Evolutionary conservation across 345 rosid species (phyloP).

Genomic region (Ceriops zippeliana): DNA sequence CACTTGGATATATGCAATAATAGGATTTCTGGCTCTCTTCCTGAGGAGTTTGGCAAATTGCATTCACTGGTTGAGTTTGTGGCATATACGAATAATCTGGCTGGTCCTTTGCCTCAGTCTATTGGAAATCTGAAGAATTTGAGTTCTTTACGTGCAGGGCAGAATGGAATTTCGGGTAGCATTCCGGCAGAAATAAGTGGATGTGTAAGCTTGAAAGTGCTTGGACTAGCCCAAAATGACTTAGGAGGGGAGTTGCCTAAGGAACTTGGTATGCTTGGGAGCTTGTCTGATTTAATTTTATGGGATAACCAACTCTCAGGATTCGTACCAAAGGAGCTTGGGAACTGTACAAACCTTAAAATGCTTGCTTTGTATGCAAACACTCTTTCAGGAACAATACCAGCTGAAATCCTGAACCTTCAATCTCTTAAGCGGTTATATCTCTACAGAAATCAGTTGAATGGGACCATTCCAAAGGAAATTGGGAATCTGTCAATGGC

Average conservation of each 20-base stretch:
- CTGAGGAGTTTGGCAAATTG: conserved; percentile 49
- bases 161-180: conserved; percentile 59
- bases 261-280: conserved; percentile 51
- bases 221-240: conserved; percentile 76
- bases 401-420: conserved; percentile 58
- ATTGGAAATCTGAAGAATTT: conserved; percentile 48
- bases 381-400: conserved; percentile 53
- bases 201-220: conserved; percentile 59
- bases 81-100: conserved; percentile 67
- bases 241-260: conserved; percentile 66
- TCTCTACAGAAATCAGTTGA: conserved; percentile 63
- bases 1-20: conserved; percentile 32
- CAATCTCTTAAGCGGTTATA: conserved; percentile 48
- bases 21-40: conserved; percentile 49
- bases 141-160: conserved; percentile 60
- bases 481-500: conserved; percentile 52
- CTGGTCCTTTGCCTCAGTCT: conserved; percentile 57
- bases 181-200: conserved; percentile 68
- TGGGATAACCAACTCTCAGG: conserved; percentile 72
- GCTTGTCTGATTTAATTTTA: conserved; percentile 56
- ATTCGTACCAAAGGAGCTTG: conserved; percentile 56
- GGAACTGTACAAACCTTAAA: conserved; percentile 55
- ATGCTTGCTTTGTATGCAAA: conserved; percentile 75
- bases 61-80: conserved; percentile 57
- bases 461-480: conserved; percentile 65